A percentile compares a stretch with the other conserved stretches of the same genome.
Evolutionary conservation across 345 rosid genomes (phyloP).

Genomic region (Aurinia saxatilis): DNA sequence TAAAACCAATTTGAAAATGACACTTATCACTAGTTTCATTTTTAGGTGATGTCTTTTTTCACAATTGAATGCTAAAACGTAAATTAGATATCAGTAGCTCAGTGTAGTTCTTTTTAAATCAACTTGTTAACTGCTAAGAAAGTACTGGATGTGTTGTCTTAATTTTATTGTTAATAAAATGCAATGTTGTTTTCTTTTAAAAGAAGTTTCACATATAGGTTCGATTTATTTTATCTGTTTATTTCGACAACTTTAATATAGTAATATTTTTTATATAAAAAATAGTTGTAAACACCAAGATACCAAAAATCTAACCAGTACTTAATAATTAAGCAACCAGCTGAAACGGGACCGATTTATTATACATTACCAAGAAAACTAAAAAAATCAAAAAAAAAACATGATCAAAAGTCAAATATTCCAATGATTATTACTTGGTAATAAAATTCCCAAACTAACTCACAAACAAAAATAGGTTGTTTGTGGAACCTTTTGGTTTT

Average conservation of each 20-base stretch:
- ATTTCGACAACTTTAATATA: not conserved
- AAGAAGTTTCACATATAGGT: no score
- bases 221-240: no score
- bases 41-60: no score
- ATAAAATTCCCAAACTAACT: constrained; percentile 15
- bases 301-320: not conserved
- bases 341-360: not conserved
- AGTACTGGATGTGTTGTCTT: no score
- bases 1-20: no score
- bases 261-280: not conserved
- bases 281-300: not conserved
- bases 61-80: no score
- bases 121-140: no score
- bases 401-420: constrained; percentile 5
- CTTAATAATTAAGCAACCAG: not conserved
- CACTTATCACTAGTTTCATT: no score
- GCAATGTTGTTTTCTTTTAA: no score
- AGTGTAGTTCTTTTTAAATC: no score
- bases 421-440: not conserved
- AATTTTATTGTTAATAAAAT: no score
- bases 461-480: constrained; percentile 10
- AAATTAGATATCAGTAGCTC: no score
- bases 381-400: not conserved
- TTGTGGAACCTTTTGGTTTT: constrained; percentile 13
- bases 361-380: not conserved